Conservation (phyloP, 2,329 filamentous ascomycete genomes). For the Talaromyces sp. region DNA sequence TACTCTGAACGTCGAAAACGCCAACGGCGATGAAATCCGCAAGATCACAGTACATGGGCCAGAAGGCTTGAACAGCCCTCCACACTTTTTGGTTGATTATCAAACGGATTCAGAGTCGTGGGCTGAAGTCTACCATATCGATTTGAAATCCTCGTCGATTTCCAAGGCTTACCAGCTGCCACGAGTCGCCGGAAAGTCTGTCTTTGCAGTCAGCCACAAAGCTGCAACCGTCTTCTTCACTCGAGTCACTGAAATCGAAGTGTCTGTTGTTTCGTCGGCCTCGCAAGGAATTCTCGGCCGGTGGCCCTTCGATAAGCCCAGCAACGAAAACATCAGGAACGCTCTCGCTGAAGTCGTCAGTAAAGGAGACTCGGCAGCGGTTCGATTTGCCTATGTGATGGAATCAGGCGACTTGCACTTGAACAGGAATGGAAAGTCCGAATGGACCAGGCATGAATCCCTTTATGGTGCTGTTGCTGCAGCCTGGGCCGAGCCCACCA, state of each 20-base stretch:
- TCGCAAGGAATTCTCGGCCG: slow-evolving; percentile 71
- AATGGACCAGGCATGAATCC: slow-evolving; percentile 78
- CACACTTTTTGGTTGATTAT: slow-evolving; percentile 83
- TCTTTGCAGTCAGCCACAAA: slow-evolving; percentile 71
- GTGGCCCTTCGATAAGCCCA: slow-evolving; percentile 57
- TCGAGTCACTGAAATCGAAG: slow-evolving; percentile 68
- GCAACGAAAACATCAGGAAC: slow-evolving; percentile 51
- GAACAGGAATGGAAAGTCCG: slow-evolving; percentile 71
- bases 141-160: slow-evolving; percentile 63
- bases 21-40: slow-evolving; percentile 44
- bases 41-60: slow-evolving; percentile 66
- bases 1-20: slow-evolving; percentile 34
- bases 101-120: slow-evolving; percentile 65
- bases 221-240: slow-evolving; percentile 86
- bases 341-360: slow-evolving; percentile 78
- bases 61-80: slow-evolving; percentile 61
- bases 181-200: slow-evolving; percentile 61
- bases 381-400: slow-evolving; percentile 67
- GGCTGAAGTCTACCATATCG: slow-evolving; percentile 80
- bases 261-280: slow-evolving; percentile 66
- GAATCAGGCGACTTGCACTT: slow-evolving; percentile 71
- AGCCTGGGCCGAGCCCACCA: slow-evolving; percentile 71
- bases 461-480: slow-evolving; percentile 75
- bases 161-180: slow-evolving; percentile 78
- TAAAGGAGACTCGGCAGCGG: slow-evolving; percentile 66